phyloP scores from a whole-genome alignment of 2,329 filamentous ascomycete species.

The Xylaria sp. region DNA sequence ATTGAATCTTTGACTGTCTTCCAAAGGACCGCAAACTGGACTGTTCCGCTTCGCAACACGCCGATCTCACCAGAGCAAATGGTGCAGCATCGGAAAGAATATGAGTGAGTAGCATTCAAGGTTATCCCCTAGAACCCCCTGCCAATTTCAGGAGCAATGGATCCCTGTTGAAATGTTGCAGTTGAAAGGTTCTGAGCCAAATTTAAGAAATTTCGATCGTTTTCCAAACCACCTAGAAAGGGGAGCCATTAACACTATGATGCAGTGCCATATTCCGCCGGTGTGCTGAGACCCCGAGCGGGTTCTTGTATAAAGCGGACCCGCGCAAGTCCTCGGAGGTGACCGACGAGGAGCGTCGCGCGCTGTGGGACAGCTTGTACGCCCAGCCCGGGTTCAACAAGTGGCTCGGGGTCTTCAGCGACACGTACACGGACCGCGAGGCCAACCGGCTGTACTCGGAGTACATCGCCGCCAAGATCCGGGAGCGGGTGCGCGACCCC shows the following conservation, averaged over 20 bases:
- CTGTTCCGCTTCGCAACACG: constrained; percentile 26
- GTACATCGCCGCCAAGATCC: constrained; percentile 14
- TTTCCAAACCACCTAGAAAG: too few species aligned
- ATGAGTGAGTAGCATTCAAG: too few species aligned
- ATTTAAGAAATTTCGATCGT: too few species aligned
- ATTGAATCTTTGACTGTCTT: constrained; percentile 29
- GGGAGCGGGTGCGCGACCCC: constrained; percentile 10
- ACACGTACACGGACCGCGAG: constrained; percentile 10
- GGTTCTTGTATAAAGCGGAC: constrained; percentile 5
- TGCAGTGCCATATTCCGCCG: neutral
- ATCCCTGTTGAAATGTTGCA: too few species aligned
- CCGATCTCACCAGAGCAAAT: constrained; percentile 20
- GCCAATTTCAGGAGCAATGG: too few species aligned
- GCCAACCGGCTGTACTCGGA: constrained; percentile 9
- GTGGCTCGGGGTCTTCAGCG: constrained; percentile 12
- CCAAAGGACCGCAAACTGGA: constrained; percentile 35
- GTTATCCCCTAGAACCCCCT: too few species aligned
- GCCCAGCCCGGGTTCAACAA: constrained; percentile 8
- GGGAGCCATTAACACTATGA: too few species aligned
- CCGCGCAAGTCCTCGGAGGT: constrained; percentile 11
- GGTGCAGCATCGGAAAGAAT: constrained; percentile 3
- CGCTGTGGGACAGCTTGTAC: constrained; percentile 15
- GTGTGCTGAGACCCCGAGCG: constrained; percentile 5
- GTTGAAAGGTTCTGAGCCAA: too few species aligned
- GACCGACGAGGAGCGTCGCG: constrained; percentile 11